Base-by-base conservation (phyloP, 306 rosid genomes). In the Adenanthera pavonina region DNA sequence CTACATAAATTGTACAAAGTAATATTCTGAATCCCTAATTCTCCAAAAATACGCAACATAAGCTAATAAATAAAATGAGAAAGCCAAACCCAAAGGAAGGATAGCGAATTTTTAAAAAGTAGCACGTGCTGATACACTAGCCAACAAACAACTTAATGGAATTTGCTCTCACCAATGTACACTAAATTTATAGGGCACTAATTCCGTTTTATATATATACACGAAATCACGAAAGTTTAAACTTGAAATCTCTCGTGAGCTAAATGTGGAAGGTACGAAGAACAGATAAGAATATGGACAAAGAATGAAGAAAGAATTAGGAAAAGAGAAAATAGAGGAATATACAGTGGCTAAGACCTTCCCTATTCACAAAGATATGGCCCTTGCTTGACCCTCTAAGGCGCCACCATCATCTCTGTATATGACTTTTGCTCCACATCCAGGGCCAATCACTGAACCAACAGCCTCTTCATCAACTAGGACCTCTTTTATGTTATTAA, bases 401-500 rank as follows among this genome's bases (percentile, higher is more conserved):
- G 81, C 12, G 8, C 43, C 84, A 56, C 59, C 85, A 64, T 49
- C 82, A 59, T 49, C 81, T 19, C 86, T 77, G 64, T 84, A 82
- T 48, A 91, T 60, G 72, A 91, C 76, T 85, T 86, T 91, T 7
- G 93, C 96, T 51, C 96, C 96, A 53, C 81, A 82, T n/a, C 93
- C 90, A 54, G 82, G 78, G 52, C 85, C 34, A 52, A 85, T 82
- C 53, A 81, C 78, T 15, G 92, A 82, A 54, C 96, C 96, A 70
- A 89, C 92, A 52, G 96, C 89, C 81, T 89, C 93, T 89, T 88
- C 96, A 77, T 91, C 96, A 82, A 91, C 96, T 84, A 91, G 67
- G 46, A 88, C 96, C 69, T 74, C 86, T 77, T 78, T 82, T 53
- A 87, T 74, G 30, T 67, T 80, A 75, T 74, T 84, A 36, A 38